Evolutionary conservation across 441 rosid species (phyloP).

Genomic region (Theobroma grandiflorum): DNA sequence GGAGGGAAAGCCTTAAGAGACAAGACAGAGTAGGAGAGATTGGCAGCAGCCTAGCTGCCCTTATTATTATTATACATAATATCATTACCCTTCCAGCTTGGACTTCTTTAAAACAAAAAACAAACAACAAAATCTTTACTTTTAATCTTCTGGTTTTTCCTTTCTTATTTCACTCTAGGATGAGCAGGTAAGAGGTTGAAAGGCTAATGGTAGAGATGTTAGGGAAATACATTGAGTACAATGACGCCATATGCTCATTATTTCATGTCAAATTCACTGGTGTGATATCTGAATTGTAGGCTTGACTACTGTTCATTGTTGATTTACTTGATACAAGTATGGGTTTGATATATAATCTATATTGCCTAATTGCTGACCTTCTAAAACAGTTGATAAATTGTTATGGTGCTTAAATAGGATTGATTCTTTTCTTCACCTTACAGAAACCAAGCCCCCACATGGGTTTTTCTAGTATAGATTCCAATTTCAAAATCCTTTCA

Average conservation of each 20-base stretch:
- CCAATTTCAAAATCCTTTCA: neutral
- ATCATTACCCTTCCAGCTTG: conserved; percentile 29
- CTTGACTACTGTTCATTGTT: too few species aligned
- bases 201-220: neutral
- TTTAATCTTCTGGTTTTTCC: conserved; percentile 19
- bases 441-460: neutral
- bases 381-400: neutral
- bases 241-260: too few species aligned
- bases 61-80: conserved; percentile 24
- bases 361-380: neutral
- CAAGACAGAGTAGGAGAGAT: conserved; percentile 60
- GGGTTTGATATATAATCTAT: neutral
- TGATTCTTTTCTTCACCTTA: neutral
- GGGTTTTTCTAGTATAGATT: neutral
- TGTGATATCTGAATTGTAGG: too few species aligned
- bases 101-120: conserved; percentile 4
- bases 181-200: neutral
- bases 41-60: conserved; percentile 29
- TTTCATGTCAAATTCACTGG: too few species aligned
- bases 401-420: neutral
- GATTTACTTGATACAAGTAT: too few species aligned
- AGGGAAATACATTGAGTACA: neutral
- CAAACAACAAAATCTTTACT: conserved; percentile 24
- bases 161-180: neutral
- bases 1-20: conserved; percentile 55